These are phyloP conservation scores for Trichoderma harzianum DNA, from an alignment of 2,329 filamentous ascomycete genomes.

Conservation along the genomic window DNA sequence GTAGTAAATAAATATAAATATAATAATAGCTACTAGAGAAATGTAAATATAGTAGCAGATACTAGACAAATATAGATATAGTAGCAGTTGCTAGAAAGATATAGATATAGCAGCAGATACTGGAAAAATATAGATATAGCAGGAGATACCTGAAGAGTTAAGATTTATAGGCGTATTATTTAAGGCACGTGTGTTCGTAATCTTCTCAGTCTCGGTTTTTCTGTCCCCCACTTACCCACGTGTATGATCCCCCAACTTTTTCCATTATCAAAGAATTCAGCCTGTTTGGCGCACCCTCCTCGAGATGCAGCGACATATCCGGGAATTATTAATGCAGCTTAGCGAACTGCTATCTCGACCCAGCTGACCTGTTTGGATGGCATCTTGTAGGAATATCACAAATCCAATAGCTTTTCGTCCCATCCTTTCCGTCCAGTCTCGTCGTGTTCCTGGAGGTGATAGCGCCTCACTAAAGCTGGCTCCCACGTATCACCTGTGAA, in stretches of 20 bases:
- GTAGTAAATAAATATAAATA: too few species aligned
- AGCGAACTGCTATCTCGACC: neutral
- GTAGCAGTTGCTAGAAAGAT: neutral
- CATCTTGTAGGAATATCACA: neutral
- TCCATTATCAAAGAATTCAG: neutral
- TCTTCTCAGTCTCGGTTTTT: too few species aligned
- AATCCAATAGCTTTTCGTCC: neutral
- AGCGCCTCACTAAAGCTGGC: neutral
- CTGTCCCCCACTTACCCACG: neutral
- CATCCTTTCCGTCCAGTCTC: neutral
- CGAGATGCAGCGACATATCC: neutral
- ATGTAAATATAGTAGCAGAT: too few species aligned
- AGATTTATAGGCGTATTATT: too few species aligned
- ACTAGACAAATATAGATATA: neutral
- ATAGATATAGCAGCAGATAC: too few species aligned
- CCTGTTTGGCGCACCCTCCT: slow-evolving; percentile 12
- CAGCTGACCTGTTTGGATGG: neutral
- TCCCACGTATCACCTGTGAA: neutral
- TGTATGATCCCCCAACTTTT: neutral
- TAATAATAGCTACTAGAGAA: too few species aligned
- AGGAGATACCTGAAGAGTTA: too few species aligned
- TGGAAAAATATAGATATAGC: too few species aligned
- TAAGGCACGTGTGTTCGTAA: too few species aligned
- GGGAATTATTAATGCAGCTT: neutral
- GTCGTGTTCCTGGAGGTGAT: neutral